phyloP scores from a whole-genome alignment of 2,329 filamentous ascomycete species.

The Ambrosiella beaveri region DNA sequence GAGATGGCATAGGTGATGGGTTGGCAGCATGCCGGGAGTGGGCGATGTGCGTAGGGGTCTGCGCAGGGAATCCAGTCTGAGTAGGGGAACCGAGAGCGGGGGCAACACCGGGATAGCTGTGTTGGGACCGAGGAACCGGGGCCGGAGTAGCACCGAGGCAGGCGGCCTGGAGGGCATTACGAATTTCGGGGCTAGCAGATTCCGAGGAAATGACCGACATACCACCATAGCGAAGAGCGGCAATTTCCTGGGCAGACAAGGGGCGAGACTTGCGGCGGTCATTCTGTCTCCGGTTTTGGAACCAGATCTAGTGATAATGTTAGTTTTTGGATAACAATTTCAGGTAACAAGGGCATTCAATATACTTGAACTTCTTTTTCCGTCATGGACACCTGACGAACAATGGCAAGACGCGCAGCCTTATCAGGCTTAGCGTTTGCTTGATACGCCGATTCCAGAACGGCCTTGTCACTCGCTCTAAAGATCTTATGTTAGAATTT shows the following conservation, averaged over 20 bases:
- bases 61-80: constrained; percentile 12
- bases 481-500: not conserved
- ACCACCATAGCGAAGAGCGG: constrained; percentile 37
- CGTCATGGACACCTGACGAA: constrained; percentile 68
- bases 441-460: constrained; percentile 73
- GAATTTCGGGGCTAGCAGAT: constrained; percentile 14
- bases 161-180: constrained; percentile 16
- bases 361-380: constrained; percentile 94
- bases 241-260: constrained; percentile 60
- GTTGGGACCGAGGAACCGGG: constrained; percentile 18
- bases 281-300: constrained; percentile 88
- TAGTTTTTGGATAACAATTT: not conserved
- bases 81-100: constrained; percentile 2
- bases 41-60: constrained; percentile 18
- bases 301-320: constrained; percentile 62
- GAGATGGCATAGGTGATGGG: constrained; percentile 9
- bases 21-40: constrained; percentile 15
- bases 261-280: constrained; percentile 78
- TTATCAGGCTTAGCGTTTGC: constrained; percentile 86
- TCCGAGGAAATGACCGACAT: constrained; percentile 35
- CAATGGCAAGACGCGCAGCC: constrained; percentile 65
- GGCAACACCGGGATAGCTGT: constrained; percentile 7
- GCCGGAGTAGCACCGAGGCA: constrained; percentile 10
- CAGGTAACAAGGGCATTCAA: not conserved
- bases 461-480: constrained; percentile 74